These are phyloP conservation scores for Zygoascus tannicola DNA, from an alignment of 805 yeast species.

Conservation along the genomic window DNA sequence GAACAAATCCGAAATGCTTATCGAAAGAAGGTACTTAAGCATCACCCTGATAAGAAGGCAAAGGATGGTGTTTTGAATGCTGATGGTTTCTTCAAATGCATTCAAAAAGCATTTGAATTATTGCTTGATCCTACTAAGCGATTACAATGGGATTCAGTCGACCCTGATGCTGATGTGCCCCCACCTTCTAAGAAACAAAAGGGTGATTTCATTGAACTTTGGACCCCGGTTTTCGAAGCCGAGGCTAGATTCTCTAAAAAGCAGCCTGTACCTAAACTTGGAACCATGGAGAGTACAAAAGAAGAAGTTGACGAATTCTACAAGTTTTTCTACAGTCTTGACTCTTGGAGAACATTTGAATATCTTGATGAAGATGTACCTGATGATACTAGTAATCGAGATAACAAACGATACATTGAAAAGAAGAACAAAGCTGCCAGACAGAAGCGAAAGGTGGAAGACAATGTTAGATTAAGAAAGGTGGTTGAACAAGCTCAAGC, in stretches of 20 bases:
- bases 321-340: conserved; percentile 86
- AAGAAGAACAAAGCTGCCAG: conserved; percentile 95
- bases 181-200: conserved; percentile 57
- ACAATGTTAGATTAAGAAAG: conserved; percentile 79
- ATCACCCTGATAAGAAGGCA: conserved; percentile 97
- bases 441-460: conserved; percentile 96
- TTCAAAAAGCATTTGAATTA: conserved; percentile 92
- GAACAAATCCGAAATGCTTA: conserved; percentile 94
- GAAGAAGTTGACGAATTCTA: conserved; percentile 81
- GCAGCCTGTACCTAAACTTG: conserved; percentile 81
- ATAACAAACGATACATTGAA: conserved; percentile 97
- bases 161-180: conserved; percentile 71
- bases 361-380: conserved; percentile 98
- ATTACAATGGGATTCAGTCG: conserved; percentile 93
- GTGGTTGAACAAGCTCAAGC: conserved; percentile 78
- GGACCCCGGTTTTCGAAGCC: conserved; percentile 84
- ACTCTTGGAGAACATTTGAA: conserved; percentile 97
- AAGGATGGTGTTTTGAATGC: conserved; percentile 73
- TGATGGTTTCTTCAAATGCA: conserved; percentile 95
- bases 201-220: conserved; percentile 82
- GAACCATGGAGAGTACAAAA: conserved; percentile 57
- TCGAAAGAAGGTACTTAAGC: conserved; percentile 91
- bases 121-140: conserved; percentile 79
- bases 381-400: conserved; percentile 98
- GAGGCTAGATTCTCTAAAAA: conserved; percentile 90